A percentile compares a stretch with the other conserved stretches of the same genome.
These are phyloP conservation scores for Melanopsichium pennsylvanicum DNA, from an alignment of 1,284 basidiomycete species.

Conservation along the genomic window DNA sequence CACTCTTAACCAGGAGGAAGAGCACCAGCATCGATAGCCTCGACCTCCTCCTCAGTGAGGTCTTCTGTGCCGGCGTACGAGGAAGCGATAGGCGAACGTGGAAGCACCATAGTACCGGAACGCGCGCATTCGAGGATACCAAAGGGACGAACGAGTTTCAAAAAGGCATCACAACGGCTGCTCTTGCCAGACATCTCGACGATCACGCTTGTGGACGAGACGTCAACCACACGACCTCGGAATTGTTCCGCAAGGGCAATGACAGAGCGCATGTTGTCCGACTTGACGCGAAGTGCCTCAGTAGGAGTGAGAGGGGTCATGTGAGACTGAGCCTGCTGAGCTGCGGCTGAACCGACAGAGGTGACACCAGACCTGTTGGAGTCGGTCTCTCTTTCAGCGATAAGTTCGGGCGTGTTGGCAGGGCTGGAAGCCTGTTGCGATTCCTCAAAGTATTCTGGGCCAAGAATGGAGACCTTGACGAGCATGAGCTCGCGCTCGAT, in stretches of 20 bases:
- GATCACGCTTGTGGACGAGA: constrained; percentile 91
- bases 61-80: constrained; percentile 56
- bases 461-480: constrained; percentile 92
- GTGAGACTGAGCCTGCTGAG: constrained; percentile 10
- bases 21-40: constrained; percentile 58
- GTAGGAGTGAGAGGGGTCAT: constrained; percentile 73
- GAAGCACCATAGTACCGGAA: constrained; percentile 71
- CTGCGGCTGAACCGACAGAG: constrained; percentile 9
- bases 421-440: constrained; percentile 36
- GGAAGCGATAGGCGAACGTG: constrained; percentile 60
- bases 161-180: constrained; percentile 87
- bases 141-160: constrained; percentile 90
- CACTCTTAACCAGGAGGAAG: constrained; percentile 60
- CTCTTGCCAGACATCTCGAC: constrained; percentile 95
- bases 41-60: constrained; percentile 49
- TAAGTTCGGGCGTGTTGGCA: constrained; percentile 44
- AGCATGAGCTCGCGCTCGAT: constrained; percentile 88
- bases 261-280: constrained; percentile 87
- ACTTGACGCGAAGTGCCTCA: constrained; percentile 86
- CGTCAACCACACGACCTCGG: constrained; percentile 89
- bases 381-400: constrained; percentile 50
- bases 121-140: constrained; percentile 92
- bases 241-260: constrained; percentile 87
- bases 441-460: constrained; percentile 90
- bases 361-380: constrained; percentile 8